Conservation (phyloP, 1,284 basidiomycete genomes). For the Mycosarcoma mackinlayi region DNA sequence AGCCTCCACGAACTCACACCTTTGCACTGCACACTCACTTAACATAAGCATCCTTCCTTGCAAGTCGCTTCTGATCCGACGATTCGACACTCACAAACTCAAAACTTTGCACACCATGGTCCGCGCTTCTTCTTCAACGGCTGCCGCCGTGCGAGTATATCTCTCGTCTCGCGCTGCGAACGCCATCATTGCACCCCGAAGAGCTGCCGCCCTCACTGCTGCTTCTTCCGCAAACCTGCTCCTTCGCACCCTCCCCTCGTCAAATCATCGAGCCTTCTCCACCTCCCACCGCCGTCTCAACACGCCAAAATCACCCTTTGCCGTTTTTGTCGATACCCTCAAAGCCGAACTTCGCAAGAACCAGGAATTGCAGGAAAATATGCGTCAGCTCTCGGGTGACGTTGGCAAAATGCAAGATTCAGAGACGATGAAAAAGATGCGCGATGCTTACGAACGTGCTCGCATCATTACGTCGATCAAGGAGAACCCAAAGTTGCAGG, state of each 20-base stretch:
- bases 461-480: conserved; percentile 94
- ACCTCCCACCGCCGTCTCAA: conserved; percentile 8
- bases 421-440: conserved; percentile 91
- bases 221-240: background rate
- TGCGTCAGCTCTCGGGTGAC: conserved; percentile 95
- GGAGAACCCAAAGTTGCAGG: conserved; percentile 90
- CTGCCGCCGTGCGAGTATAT: conserved; percentile 12
- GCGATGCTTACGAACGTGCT: conserved; percentile 90
- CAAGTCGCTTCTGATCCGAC: background rate
- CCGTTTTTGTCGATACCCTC: conserved; percentile 93
- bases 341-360: conserved; percentile 92
- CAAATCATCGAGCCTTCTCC: conserved; percentile 24
- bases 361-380: conserved; percentile 92
- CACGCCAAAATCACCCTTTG: conserved; percentile 79
- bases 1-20: too few species aligned
- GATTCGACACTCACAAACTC: background rate
- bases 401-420: conserved; percentile 96
- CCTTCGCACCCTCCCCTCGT: background rate
- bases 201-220: background rate
- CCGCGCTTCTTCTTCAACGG: conserved; percentile 6
- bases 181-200: conserved; percentile 23
- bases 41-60: background rate
- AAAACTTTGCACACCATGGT: conserved; percentile 19
- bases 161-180: conserved; percentile 24
- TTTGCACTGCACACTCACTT: background rate